These are phyloP conservation scores for Botrytis tulipae DNA, from an alignment of 2,329 filamentous ascomycete genomes.

Conservation along the genomic window DNA sequence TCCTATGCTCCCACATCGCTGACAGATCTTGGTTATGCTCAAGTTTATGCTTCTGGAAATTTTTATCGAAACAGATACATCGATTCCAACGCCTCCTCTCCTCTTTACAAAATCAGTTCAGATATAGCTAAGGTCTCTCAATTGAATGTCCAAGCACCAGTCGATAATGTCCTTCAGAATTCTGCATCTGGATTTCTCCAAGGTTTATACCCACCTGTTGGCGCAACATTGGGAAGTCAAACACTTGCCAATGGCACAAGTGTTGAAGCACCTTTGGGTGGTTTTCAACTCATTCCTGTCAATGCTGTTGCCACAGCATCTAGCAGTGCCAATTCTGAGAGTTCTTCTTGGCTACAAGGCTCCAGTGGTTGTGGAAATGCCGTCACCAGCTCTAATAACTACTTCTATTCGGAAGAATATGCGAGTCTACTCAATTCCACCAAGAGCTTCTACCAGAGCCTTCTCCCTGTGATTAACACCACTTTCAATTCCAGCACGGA, in stretches of 20 bases:
- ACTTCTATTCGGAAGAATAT: slow-evolving; percentile 51
- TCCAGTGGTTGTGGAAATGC: slow-evolving; percentile 55
- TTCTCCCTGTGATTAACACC: slow-evolving; percentile 55
- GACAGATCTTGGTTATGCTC: slow-evolving; percentile 74
- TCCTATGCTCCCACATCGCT: slow-evolving; percentile 66
- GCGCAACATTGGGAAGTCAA: slow-evolving; percentile 51
- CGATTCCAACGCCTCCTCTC: slow-evolving; percentile 51
- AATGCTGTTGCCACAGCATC: slow-evolving; percentile 53
- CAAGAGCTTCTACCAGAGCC: slow-evolving; percentile 56
- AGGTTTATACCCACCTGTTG: slow-evolving; percentile 79
- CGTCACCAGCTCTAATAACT: slow-evolving; percentile 54
- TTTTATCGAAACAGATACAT: slow-evolving; percentile 81
- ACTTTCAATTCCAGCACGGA: slow-evolving; percentile 49
- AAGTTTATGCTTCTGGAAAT: slow-evolving; percentile 69
- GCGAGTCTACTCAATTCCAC: slow-evolving; percentile 47
- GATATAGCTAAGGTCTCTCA: slow-evolving; percentile 68
- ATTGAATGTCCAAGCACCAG: slow-evolving; percentile 68
- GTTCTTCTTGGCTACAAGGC: slow-evolving; percentile 58
- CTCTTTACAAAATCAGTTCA: slow-evolving; percentile 64
- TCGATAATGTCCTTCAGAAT: slow-evolving; percentile 75
- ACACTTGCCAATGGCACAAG: slow-evolving; percentile 68
- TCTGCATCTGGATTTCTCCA: slow-evolving; percentile 80
- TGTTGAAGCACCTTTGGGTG: slow-evolving; percentile 67
- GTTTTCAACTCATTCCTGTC: slow-evolving; percentile 83
- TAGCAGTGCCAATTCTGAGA: slow-evolving; percentile 56